A percentile compares a stretch with the other conserved stretches of the same genome.
phyloP scores from a whole-genome alignment of 129 eudicot genomes.

The Tanacetum coccineum region DNA sequence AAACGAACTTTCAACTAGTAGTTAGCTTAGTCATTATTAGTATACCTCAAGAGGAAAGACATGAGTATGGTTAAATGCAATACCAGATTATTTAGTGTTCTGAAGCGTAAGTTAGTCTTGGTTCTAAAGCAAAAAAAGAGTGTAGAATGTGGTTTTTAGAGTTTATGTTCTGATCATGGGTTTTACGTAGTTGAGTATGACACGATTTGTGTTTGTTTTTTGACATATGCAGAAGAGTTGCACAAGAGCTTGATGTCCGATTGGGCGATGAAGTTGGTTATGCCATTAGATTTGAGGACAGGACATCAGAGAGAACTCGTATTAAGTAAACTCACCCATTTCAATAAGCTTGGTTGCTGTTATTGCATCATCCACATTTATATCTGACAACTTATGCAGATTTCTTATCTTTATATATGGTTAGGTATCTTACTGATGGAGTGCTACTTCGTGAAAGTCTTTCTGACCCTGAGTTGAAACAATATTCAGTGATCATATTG shows the following conservation, averaged over 20 bases:
- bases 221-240: conserved; percentile 66
- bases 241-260: conserved; percentile 81
- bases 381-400: background rate
- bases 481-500: conserved; percentile 82
- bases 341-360: background rate
- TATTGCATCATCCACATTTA: background rate
- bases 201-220: background rate
- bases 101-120: too few relatives aligned
- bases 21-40: too few relatives aligned
- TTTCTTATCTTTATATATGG: conserved; percentile 9
- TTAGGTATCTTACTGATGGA: conserved; percentile 93
- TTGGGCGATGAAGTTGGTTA: conserved; percentile 96
- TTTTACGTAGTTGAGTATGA: too few relatives aligned
- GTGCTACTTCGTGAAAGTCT: conserved; percentile 93
- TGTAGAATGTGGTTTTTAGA: too few relatives aligned
- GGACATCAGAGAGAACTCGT: conserved; percentile 77
- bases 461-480: conserved; percentile 73
- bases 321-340: conserved; percentile 52
- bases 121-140: too few relatives aligned
- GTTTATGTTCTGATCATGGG: too few relatives aligned
- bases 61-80: too few relatives aligned
- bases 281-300: conserved; percentile 86
- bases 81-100: too few relatives aligned
- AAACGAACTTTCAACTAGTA: too few relatives aligned
- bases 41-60: too few relatives aligned